Conservation (phyloP, 768 basidiomycete genomes). For the Lactifluus pinguis region DNA sequence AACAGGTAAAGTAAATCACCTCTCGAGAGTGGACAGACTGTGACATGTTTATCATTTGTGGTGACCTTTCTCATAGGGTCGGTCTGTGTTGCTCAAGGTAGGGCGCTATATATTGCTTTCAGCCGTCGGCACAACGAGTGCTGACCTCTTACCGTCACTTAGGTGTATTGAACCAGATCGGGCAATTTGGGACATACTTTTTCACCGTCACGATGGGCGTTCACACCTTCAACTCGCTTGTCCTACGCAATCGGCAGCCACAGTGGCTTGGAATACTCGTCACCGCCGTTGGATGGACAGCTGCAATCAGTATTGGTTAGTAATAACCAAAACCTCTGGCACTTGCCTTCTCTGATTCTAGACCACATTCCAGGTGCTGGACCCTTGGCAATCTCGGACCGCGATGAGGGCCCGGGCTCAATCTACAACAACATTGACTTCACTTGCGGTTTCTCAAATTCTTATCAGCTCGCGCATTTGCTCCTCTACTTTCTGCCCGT, state of each 20-base stretch:
- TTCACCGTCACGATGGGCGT: conserved; percentile 58
- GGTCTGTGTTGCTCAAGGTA: conserved; percentile 54
- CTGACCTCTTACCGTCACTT: not conserved
- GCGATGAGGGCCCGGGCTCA: conserved; percentile 30
- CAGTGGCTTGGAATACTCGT: conserved; percentile 35
- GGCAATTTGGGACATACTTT: conserved; percentile 50
- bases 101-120: not conserved
- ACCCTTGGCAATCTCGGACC: conserved; percentile 26
- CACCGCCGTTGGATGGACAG: conserved; percentile 46
- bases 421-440: conserved; percentile 46
- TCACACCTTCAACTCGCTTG: conserved; percentile 61
- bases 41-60: conserved; percentile 20
- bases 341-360: not conserved
- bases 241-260: conserved; percentile 46
- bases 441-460: conserved; percentile 42
- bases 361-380: conserved; percentile 10
- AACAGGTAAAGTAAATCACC: conserved; percentile 33
- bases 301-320: conserved; percentile 43
- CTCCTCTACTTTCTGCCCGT: conserved; percentile 58
- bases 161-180: conserved; percentile 55
- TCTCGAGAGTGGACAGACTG: not conserved
- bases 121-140: not conserved
- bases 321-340: conserved; percentile 19
- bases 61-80: not conserved
- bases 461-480: conserved; percentile 37